Percentiles rank a stretch among this genome's conserved stretches.
These are phyloP conservation scores for Flaveria brownii DNA, from an alignment of 129 eudicot genomes.

Conservation along the genomic window DNA sequence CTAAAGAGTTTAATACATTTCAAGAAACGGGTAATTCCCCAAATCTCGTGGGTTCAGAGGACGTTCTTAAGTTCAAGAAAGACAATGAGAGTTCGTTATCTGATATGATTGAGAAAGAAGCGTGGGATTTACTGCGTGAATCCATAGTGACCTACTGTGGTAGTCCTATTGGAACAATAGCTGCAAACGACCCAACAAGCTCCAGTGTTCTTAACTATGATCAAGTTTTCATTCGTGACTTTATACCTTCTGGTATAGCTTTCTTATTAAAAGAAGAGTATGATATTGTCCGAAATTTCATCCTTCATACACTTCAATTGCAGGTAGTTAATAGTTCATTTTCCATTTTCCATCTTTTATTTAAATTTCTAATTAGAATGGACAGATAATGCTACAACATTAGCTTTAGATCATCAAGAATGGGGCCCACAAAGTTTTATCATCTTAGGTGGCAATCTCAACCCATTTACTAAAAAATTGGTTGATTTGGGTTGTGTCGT, in stretches of 20 bases:
- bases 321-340: constrained; percentile 49
- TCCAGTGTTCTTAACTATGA: constrained; percentile 60
- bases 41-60: constrained; percentile 39
- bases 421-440: background rate
- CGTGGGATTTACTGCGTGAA: constrained; percentile 65
- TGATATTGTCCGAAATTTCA: constrained; percentile 74
- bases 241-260: constrained; percentile 75
- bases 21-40: constrained; percentile 39
- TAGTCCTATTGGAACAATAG: constrained; percentile 76
- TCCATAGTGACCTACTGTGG: constrained; percentile 62
- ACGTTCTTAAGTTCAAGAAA: constrained; percentile 23
- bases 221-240: constrained; percentile 82
- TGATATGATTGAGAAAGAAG: constrained; percentile 63
- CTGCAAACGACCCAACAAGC: constrained; percentile 67
- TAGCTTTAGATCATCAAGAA: background rate
- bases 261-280: constrained; percentile 73
- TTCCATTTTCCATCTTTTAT: constrained; percentile 11
- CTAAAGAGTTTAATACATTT: constrained; percentile 35
- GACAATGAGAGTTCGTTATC: constrained; percentile 25
- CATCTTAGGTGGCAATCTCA: background rate
- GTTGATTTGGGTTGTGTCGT: background rate
- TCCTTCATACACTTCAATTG: constrained; percentile 81
- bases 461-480: background rate
- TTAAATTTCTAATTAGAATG: background rate
- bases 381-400: background rate